Base-by-base conservation (phyloP, 495 filamentous ascomycete species). In the Rhypophila decipiens region DNA sequence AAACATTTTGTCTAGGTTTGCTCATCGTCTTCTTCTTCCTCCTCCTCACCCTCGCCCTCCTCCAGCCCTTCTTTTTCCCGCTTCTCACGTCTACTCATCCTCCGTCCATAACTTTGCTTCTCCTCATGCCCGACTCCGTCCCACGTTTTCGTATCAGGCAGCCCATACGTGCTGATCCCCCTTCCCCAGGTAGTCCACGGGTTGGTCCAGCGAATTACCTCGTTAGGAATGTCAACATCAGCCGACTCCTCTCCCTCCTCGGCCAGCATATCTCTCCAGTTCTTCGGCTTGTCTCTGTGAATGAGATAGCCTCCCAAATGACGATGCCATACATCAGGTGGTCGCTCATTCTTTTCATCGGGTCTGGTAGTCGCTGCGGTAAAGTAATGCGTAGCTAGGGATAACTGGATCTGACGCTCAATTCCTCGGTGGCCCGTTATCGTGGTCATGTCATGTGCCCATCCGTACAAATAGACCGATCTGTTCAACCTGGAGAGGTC, bases 141-240 rank as follows among this genome's bases (percentile, higher is more conserved):
- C 62, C 62, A 65, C 19, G 60, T 61, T 48, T 61, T 65, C 0
- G 62, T 61, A 24, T 65, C 62, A 12, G 62, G 62, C 36, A 65
- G 24, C 4, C 62, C 62, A 23, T 61, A 59, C 0, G 58, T 59
- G 24, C 58, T 61, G 29, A 65, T 64, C 4, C 62, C 62, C 4
- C 62, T 21, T 0, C 62, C 62, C 62, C 62, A 65, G 0, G 62
- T 65, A 20, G 55, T 63, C 60, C 60, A 65, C 0, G 60, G 58
- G 3, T 50, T 47, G n/a, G 62, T 59, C 62, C 62, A 65, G 2
- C 51, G 49, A 7, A 31, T 17, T 22, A 65, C 39, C 33, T 65
- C 60, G 1, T 12, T 10, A 0, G 60, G 62, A 11, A 65, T 51
- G 24, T 50, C 47, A 3, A 33, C 53, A 1, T 44, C 20, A 7